Conservation (phyloP, 768 basidiomycete species). For the Calocybe cyanea region DNA sequence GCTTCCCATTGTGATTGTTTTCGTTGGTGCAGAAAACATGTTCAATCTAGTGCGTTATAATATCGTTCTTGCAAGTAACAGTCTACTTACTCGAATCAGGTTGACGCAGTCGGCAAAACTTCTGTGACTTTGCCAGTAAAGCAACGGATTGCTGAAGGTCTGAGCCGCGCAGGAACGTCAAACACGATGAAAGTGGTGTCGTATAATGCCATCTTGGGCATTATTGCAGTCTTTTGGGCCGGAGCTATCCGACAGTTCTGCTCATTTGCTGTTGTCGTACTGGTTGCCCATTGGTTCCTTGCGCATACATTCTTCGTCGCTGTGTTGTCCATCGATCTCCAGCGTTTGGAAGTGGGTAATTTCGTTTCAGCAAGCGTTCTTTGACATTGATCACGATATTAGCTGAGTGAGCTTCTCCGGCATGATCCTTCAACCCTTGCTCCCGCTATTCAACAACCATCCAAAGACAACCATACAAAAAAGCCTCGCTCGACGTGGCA, state of each 20-base stretch:
- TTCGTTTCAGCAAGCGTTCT: constrained; percentile 1
- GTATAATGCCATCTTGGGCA: constrained; percentile 76
- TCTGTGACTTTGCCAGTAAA: constrained; percentile 86
- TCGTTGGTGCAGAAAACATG: constrained; percentile 98
- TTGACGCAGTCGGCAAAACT: constrained; percentile 81
- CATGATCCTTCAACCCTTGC: constrained; percentile 56
- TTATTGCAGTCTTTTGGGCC: constrained; percentile 68
- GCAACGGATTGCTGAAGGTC: constrained; percentile 85
- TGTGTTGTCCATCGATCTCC: constrained; percentile 93
- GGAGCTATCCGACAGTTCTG: constrained; percentile 92
- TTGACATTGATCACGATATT: constrained; percentile 6
- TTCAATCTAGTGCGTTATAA: constrained; percentile 69
- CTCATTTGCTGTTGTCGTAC: constrained; percentile 87
- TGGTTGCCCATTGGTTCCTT: constrained; percentile 96
- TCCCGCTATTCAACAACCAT: constrained; percentile 33
- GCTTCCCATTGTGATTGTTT: constrained; percentile 89
- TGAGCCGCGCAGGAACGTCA: constrained; percentile 85
- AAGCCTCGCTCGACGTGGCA: constrained; percentile 41
- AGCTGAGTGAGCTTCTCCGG: constrained; percentile 84
- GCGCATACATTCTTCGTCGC: constrained; percentile 95
- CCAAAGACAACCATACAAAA: constrained; percentile 27
- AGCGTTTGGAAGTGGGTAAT: constrained; percentile 72
- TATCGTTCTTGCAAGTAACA: not conserved
- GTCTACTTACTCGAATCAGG: constrained; percentile 40
- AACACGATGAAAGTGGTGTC: constrained; percentile 90